These are phyloP conservation scores for Kalmanozyma brasiliensis DNA, from an alignment of 1,284 basidiomycete genomes.

Conservation along the genomic window DNA sequence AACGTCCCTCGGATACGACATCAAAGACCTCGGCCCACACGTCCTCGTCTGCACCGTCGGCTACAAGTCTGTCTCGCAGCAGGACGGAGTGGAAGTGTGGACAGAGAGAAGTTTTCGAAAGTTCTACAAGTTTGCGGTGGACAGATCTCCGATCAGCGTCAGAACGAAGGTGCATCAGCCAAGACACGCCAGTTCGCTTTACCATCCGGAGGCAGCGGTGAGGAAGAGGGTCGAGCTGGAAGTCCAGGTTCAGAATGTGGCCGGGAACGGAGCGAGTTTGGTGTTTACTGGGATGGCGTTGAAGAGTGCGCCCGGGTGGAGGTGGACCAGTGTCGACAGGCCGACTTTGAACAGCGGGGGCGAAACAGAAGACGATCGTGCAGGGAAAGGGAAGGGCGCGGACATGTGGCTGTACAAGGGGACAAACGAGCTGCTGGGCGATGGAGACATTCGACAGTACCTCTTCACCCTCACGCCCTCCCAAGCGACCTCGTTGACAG, in stretches of 20 bases:
- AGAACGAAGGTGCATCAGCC: slow-evolving; percentile 65
- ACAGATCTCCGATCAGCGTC: slow-evolving; percentile 57
- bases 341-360: slow-evolving; percentile 6
- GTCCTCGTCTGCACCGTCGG: slow-evolving; percentile 64
- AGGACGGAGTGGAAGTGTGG: slow-evolving; percentile 17
- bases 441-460: slow-evolving; percentile 62
- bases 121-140: slow-evolving; percentile 58
- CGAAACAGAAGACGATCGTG: no score
- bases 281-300: slow-evolving; percentile 52
- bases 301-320: slow-evolving; percentile 33
- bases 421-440: slow-evolving; percentile 33
- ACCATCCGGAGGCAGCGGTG: slow-evolving; percentile 32
- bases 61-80: slow-evolving; percentile 37
- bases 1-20: slow-evolving; percentile 56
- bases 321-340: slow-evolving; percentile 37
- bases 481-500: background rate
- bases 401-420: slow-evolving; percentile 32
- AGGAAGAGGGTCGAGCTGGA: slow-evolving; percentile 59
- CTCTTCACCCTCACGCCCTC: slow-evolving; percentile 49
- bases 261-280: slow-evolving; percentile 26
- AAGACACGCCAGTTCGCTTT: slow-evolving; percentile 20
- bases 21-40: slow-evolving; percentile 63
- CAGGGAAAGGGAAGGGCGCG: no score
- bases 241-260: slow-evolving; percentile 64
- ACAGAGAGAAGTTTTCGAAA: slow-evolving; percentile 56